Conservation (phyloP, 768 basidiomycete genomes). For the Agrocybe chaxingu region DNA sequence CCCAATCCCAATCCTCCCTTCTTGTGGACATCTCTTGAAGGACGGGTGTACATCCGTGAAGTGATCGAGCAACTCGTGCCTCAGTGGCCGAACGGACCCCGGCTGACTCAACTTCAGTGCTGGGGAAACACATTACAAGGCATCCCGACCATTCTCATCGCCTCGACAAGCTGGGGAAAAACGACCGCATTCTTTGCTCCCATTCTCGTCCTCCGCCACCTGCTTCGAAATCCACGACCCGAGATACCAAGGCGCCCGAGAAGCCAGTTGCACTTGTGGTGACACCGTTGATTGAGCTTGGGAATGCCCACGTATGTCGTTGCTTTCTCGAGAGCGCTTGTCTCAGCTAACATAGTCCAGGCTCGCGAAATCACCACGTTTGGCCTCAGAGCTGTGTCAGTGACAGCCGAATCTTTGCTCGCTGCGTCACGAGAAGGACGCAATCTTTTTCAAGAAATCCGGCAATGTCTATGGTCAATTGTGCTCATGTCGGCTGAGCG, state of each 20-base stretch:
- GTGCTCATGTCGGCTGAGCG: conserved; percentile 17
- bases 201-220: conserved; percentile 15
- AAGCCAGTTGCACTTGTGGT: conserved; percentile 10
- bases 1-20: not conserved
- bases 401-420: conserved; percentile 14
- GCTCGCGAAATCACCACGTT: conserved; percentile 15
- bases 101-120: conserved; percentile 14
- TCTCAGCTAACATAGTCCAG: conserved; percentile 6
- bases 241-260: too few species aligned
- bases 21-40: conserved; percentile 1
- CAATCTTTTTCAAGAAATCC: conserved; percentile 16
- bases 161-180: conserved; percentile 18
- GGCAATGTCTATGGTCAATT: conserved; percentile 14
- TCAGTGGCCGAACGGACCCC: conserved; percentile 4
- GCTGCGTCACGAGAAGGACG: conserved; percentile 9
- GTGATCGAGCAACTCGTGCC: conserved; percentile 1
- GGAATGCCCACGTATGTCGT: conserved; percentile 18
- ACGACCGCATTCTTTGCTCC: conserved; percentile 15
- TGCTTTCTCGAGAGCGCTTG: not conserved
- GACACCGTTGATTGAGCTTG: conserved; percentile 21
- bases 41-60: conserved; percentile 1
- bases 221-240: conserved; percentile 2
- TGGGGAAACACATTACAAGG: conserved; percentile 16
- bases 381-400: conserved; percentile 13
- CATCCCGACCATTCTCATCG: conserved; percentile 16